phyloP scores from a whole-genome alignment of 2,329 filamentous ascomycete genomes.

The Stemphylium vesicarium region DNA sequence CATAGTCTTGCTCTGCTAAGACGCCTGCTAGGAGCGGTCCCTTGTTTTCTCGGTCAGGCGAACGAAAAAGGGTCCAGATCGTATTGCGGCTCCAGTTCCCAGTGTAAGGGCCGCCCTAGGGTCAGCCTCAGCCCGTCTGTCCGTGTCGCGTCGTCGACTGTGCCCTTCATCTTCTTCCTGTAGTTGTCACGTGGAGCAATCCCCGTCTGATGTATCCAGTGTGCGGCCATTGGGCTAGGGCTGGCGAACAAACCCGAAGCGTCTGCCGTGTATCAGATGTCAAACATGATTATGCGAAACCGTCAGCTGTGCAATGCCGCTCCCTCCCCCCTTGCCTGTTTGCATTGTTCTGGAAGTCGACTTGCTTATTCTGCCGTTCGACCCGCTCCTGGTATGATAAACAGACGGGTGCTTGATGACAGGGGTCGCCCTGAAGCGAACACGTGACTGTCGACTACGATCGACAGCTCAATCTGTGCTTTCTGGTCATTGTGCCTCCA shows the following conservation, averaged over 20 bases:
- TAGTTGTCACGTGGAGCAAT: constrained; percentile 12
- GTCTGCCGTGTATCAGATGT: constrained; percentile 8
- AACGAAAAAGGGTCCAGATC: constrained; percentile 22
- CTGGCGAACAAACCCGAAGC: constrained; percentile 5
- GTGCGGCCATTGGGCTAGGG: not conserved
- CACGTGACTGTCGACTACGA: constrained; percentile 28
- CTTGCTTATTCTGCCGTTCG: constrained; percentile 17
- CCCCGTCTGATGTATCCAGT: not conserved
- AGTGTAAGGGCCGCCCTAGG: constrained; percentile 20
- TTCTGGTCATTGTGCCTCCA: constrained; percentile 28
- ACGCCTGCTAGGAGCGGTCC: constrained; percentile 2
- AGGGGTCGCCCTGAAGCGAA: constrained; percentile 7
- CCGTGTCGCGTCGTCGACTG: too few relatives aligned
- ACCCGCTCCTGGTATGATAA: constrained; percentile 2
- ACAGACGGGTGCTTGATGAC: not conserved
- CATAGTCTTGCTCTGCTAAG: not conserved
- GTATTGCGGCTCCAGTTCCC: constrained; percentile 21
- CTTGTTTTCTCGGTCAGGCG: constrained; percentile 2
- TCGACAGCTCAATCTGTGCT: constrained; percentile 23
- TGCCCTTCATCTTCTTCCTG: too few relatives aligned
- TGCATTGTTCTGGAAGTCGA: constrained; percentile 9
- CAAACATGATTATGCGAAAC: constrained; percentile 14
- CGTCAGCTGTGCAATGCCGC: not conserved
- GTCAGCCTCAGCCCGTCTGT: constrained; percentile 2
- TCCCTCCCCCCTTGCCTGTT: constrained; percentile 3